A percentile compares a stretch with the other conserved stretches of the same genome.
Evolutionary conservation across 768 basidiomycete genomes (phyloP).

Genomic region (Mrakia gelida): DNA sequence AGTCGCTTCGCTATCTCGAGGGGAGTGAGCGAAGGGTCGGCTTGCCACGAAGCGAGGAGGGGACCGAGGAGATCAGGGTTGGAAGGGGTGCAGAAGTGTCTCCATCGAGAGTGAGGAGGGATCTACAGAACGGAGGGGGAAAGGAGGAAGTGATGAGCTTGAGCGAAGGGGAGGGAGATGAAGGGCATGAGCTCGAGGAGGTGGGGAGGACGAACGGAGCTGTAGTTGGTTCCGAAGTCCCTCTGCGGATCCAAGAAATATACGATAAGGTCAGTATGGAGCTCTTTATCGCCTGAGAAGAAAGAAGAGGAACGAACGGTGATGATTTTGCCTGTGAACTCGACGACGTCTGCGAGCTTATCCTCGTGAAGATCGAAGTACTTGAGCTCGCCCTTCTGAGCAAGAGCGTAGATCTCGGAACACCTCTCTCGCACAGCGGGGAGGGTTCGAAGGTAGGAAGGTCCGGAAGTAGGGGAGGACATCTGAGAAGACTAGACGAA

Average conservation of each 20-base stretch:
- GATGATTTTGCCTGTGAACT: slow-evolving; percentile 72
- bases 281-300: neutral
- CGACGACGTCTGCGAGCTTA: slow-evolving; percentile 63
- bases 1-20: slow-evolving; percentile 63
- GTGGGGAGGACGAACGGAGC: neutral
- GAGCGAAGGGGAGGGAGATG: slow-evolving; percentile 36
- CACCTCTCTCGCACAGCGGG: slow-evolving; percentile 89
- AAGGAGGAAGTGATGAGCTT: slow-evolving; percentile 29
- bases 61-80: slow-evolving; percentile 37
- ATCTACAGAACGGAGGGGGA: slow-evolving; percentile 52
- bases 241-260: slow-evolving; percentile 50
- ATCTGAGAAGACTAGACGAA: neutral
- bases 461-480: slow-evolving; percentile 5
- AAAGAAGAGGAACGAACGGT: slow-evolving; percentile 51
- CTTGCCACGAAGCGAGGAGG: neutral
- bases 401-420: slow-evolving; percentile 68
- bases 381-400: slow-evolving; percentile 65
- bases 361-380: slow-evolving; percentile 83
- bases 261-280: neutral
- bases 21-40: neutral
- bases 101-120: slow-evolving; percentile 82
- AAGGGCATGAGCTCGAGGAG: slow-evolving; percentile 35
- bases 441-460: slow-evolving; percentile 70
- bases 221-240: slow-evolving; percentile 69
- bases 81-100: slow-evolving; percentile 69